Conservation (phyloP, 2,329 filamentous ascomycete genomes). For the Aureobasidium musti region DNA sequence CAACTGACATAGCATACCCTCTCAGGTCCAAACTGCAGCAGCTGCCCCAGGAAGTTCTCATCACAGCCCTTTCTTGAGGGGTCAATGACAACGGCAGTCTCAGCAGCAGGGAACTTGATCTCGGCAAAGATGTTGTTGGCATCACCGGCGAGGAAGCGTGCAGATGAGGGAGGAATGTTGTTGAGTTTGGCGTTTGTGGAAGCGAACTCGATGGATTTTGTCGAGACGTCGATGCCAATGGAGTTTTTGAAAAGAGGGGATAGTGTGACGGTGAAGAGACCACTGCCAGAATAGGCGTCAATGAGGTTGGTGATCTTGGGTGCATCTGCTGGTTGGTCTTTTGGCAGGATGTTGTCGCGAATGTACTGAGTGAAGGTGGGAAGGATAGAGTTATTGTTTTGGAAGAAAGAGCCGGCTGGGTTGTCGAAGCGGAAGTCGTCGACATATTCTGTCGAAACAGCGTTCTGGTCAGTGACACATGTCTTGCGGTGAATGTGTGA, state of each 20-base stretch:
- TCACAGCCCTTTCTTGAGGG: slow-evolving; percentile 97
- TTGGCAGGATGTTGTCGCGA: slow-evolving; percentile 70
- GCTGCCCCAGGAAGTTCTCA: slow-evolving; percentile 75
- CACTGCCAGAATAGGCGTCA: slow-evolving; percentile 95
- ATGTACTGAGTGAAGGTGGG: slow-evolving; percentile 84
- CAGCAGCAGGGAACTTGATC: slow-evolving; percentile 64
- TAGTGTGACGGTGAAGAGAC: slow-evolving; percentile 94
- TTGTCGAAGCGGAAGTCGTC: slow-evolving; percentile 84
- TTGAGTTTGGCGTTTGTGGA: slow-evolving; percentile 78
- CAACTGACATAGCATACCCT: slow-evolving; percentile 93
- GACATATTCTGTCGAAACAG: slow-evolving; percentile 82
- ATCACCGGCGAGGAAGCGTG: slow-evolving; percentile 86
- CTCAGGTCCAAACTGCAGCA: slow-evolving; percentile 73
- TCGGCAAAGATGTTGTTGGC: slow-evolving; percentile 76
- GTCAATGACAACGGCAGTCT: slow-evolving; percentile 93
- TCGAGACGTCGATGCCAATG: slow-evolving; percentile 87
- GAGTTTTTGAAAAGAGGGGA: slow-evolving; percentile 76
- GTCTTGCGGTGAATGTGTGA: slow-evolving; percentile 75
- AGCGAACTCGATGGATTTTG: slow-evolving; percentile 75
- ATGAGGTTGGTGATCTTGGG: slow-evolving; percentile 77
- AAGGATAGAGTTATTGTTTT: slow-evolving; percentile 99
- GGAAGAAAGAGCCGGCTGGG: slow-evolving; percentile 93
- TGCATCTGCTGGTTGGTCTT: slow-evolving; percentile 37
- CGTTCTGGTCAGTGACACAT: slow-evolving; percentile 85
- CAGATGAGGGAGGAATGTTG: slow-evolving; percentile 65